Evolutionary conservation across 495 filamentous ascomycete genomes (phyloP), one percentile per base, ranked within the genome.

Genomic region (Filosporella fistucella): DNA sequence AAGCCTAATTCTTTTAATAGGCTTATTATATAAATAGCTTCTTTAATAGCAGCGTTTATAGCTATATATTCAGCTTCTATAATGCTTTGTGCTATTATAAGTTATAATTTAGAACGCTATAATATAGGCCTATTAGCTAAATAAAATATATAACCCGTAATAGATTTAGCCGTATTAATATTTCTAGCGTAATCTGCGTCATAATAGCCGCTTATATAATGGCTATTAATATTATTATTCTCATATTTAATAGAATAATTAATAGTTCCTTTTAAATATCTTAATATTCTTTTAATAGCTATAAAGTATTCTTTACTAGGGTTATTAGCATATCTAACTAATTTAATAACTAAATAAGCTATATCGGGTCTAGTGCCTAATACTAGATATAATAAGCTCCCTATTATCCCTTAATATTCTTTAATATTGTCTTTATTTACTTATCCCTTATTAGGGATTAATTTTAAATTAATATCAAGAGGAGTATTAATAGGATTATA

Each of bases 341-440:
- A 21, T n/a, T 26, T 35, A 36, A 42, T 53, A 17, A 56, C 25
- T 18, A 5, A 30, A 47, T 23, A 58, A 1, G 55, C 55, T 40
- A 58, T 23, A 52, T 58, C 54, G 17, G 47, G 53, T 16, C 52
- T 40, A 37, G 54, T 59, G 11, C 36, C 26, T 25, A 53, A n/a
- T 14, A 38, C 45, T 32, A 45, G 12, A 38, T 59, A 59, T 42
- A 59, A 46, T 29, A 59, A 20, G 18, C 16, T 48, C 3, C 54
- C 43, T 22, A 59, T 49, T 18, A 42, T 4, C 5, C 33, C 22
- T 49, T 59, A 34, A 37, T 41, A 59, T 24, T 9, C 32, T 30
- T 42, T 46, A 32, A 35, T 37, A 41, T 47, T 10, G 4, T 47
- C 29, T 20, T 34, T 30, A 20, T 9, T 35, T 25, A 38, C 33